These are phyloP conservation scores for Aspergillus saccharolyticus DNA, from an alignment of 495 filamentous ascomycete genomes.

Conservation along the genomic window DNA sequence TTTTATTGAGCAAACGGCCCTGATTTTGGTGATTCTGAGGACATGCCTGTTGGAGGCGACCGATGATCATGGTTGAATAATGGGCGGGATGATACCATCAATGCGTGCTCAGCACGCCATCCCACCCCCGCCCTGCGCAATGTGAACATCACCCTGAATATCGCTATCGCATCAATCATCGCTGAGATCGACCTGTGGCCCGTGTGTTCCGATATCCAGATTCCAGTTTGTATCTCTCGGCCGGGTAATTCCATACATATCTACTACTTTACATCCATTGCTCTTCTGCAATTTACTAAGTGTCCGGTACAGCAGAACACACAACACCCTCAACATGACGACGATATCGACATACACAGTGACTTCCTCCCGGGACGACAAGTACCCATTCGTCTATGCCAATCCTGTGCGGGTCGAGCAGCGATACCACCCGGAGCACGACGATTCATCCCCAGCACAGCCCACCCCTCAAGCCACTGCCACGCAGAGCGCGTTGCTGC, in stretches of 20 bases:
- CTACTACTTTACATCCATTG: background rate
- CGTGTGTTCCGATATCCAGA: background rate
- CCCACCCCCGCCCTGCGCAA: slow-evolving; percentile 37
- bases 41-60: background rate
- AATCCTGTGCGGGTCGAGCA: slow-evolving; percentile 10
- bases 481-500: slow-evolving; percentile 30
- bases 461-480: background rate
- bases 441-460: background rate
- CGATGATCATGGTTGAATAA: background rate
- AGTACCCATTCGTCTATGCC: slow-evolving; percentile 12
- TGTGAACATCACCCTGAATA: background rate
- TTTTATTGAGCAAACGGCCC: background rate
- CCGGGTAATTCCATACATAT: background rate
- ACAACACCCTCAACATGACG: slow-evolving; percentile 8
- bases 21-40: background rate
- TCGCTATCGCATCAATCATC: background rate
- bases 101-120: slow-evolving; percentile 32
- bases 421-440: background rate
- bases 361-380: slow-evolving; percentile 9
- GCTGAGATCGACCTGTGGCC: background rate
- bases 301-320: background rate
- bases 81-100: background rate
- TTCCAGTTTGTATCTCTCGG: background rate
- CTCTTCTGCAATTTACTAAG: too few relatives aligned
- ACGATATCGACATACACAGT: slow-evolving; percentile 8